Evolutionary conservation across 768 basidiomycete genomes (phyloP).

Genomic region (Flagelloscypha sp.): DNA sequence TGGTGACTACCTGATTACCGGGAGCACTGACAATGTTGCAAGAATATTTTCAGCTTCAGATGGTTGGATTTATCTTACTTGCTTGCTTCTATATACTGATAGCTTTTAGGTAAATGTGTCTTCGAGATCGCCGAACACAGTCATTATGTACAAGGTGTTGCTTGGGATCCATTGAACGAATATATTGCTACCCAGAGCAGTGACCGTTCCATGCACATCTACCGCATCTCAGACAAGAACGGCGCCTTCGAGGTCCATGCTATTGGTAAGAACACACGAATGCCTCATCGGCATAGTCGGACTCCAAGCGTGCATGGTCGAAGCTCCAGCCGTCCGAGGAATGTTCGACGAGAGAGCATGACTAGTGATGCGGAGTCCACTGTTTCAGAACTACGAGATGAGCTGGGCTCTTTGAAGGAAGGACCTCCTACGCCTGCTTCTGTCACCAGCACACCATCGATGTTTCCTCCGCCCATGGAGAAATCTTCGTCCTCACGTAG

Average conservation of each 20-base stretch:
- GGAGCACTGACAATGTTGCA: constrained; percentile 93
- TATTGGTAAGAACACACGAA: constrained; percentile 78
- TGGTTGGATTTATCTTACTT: constrained; percentile 36
- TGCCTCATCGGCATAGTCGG: constrained; percentile 62
- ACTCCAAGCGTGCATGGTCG: constrained; percentile 53
- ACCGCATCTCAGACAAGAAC: constrained; percentile 70
- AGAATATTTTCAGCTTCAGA: constrained; percentile 71
- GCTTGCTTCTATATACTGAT: constrained; percentile 4
- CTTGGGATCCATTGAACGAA: constrained; percentile 97
- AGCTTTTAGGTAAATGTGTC: constrained; percentile 64
- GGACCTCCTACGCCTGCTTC: constrained; percentile 13
- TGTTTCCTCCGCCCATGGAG: constrained; percentile 65
- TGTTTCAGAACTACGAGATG: constrained; percentile 48
- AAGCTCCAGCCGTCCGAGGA: constrained; percentile 40
- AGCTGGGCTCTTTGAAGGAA: too few relatives aligned
- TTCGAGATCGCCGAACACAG: constrained; percentile 89
- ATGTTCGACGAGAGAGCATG: constrained; percentile 63
- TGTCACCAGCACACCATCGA: constrained; percentile 20
- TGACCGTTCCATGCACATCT: constrained; percentile 94
- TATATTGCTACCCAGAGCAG: constrained; percentile 96
- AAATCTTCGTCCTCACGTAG: constrained; percentile 54
- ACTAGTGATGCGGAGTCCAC: constrained; percentile 69
- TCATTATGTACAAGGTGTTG: constrained; percentile 97
- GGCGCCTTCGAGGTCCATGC: constrained; percentile 87
- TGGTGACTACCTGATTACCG: constrained; percentile 90